Conservation (phyloP, 257 asterid genomes). For the Capsicum chinense region DNA sequence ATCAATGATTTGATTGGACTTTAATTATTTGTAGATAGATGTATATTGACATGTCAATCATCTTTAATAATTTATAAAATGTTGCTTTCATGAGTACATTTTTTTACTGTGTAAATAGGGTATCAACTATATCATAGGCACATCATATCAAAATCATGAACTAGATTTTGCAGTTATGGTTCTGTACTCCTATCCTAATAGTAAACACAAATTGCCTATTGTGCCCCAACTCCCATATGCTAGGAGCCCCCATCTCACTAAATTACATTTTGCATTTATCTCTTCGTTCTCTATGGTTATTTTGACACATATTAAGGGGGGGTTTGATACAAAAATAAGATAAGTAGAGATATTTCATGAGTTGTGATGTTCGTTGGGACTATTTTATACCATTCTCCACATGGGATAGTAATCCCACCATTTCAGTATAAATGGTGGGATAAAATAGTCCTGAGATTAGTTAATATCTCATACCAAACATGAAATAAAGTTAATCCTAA, state of each 20-base stretch:
- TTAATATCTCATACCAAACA: too few relatives aligned
- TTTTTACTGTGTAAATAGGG: not conserved
- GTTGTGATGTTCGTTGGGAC: too few relatives aligned
- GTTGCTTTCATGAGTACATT: not conserved
- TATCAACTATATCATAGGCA: not conserved
- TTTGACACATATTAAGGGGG: not conserved
- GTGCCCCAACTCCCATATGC: not conserved
- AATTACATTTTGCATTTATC: not conserved
- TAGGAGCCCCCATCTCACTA: not conserved
- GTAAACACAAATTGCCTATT: not conserved
- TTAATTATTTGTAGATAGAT: constrained; percentile 7
- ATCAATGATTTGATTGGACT: not conserved
- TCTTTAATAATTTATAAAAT: not conserved
- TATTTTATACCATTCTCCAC: too few relatives aligned
- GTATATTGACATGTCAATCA: not conserved
- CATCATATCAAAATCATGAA: not conserved
- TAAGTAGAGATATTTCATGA: too few relatives aligned
- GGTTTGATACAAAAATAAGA: not conserved
- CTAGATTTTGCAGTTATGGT: constrained; percentile 7
- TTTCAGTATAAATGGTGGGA: too few relatives aligned
- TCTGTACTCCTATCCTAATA: not conserved
- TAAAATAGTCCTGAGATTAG: too few relatives aligned
- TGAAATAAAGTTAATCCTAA: too few relatives aligned
- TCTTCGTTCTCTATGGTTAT: not conserved
- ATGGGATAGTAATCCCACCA: too few relatives aligned